phyloP scores from a whole-genome alignment of 805 yeast genomes.

The Wickerhamiella azyma region DNA sequence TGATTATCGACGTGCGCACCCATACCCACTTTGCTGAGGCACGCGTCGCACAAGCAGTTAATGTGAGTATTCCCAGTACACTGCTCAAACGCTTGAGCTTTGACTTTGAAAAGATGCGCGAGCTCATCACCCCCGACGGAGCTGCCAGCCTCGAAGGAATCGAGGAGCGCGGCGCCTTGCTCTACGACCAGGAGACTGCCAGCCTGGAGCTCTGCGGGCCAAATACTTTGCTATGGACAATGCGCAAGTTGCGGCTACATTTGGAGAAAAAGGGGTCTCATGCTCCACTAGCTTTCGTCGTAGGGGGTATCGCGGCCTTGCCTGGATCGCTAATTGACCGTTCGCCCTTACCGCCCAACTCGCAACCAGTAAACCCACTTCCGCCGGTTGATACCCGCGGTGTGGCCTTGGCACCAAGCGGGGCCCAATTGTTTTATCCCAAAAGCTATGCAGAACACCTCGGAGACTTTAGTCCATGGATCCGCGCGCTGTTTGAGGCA shows the following conservation, averaged over 20 bases:
- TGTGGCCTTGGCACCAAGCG: not conserved
- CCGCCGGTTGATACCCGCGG: conserved; percentile 7
- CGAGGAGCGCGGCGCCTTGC: conserved; percentile 25
- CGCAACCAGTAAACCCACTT: conserved; percentile 5
- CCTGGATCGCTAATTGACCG: no score
- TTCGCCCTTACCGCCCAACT: not conserved
- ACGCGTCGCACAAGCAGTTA: conserved; percentile 49
- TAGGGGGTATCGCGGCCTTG: conserved; percentile 15
- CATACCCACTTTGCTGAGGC: conserved; percentile 53
- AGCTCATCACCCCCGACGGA: conserved; percentile 26
- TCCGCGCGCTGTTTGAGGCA: conserved; percentile 27
- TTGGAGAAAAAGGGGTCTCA: conserved; percentile 8
- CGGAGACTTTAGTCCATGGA: conserved; percentile 41
- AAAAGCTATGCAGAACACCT: conserved; percentile 8
- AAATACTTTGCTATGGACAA: conserved; percentile 18
- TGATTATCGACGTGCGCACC: conserved; percentile 70
- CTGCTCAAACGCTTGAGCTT: conserved; percentile 63
- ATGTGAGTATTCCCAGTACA: conserved; percentile 83
- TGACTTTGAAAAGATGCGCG: conserved; percentile 32
- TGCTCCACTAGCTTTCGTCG: conserved; percentile 12
- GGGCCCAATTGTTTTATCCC: conserved; percentile 9
- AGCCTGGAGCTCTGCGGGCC: conserved; percentile 12
- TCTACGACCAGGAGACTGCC: conserved; percentile 35
- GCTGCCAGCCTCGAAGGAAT: conserved; percentile 18
- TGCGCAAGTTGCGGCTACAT: conserved; percentile 21